phyloP scores from a whole-genome alignment of 352 stramenopile species.

The Pythium utonaiense region DNA sequence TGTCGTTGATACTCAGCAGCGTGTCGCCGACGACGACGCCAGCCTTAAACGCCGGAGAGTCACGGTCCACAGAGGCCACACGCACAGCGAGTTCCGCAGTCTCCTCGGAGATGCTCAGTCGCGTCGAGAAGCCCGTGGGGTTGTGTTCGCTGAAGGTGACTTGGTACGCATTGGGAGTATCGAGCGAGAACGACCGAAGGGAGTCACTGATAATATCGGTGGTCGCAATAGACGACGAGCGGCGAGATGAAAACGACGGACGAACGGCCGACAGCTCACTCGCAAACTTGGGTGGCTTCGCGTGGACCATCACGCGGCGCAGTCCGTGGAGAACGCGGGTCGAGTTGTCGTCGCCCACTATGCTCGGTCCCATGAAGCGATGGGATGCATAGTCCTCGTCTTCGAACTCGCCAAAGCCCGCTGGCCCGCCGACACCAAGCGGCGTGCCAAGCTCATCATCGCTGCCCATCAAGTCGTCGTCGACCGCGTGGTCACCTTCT shows the following conservation, averaged over 20 bases:
- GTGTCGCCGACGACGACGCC: conserved; percentile 57
- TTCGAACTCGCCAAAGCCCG: conserved; percentile 50
- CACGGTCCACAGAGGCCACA: conserved; percentile 48
- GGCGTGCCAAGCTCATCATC: conserved; percentile 57
- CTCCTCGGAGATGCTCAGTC: conserved; percentile 18
- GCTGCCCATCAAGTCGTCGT: conserved; percentile 16
- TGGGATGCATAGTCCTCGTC: conserved; percentile 40
- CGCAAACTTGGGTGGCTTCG: conserved; percentile 62
- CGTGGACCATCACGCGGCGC: conserved; percentile 57
- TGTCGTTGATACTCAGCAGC: conserved; percentile 58
- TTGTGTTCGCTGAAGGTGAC: conserved; percentile 60
- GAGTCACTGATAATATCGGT: not conserved
- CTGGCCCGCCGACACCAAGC: conserved; percentile 37
- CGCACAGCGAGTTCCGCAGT: conserved; percentile 43
- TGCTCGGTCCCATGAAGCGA: conserved; percentile 62
- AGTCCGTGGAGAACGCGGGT: conserved; percentile 48
- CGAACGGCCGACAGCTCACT: conserved; percentile 36
- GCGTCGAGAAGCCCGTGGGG: conserved; percentile 39
- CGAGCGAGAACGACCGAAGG: conserved; percentile 17
- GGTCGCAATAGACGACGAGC: conserved; percentile 10
- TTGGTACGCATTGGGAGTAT: conserved; percentile 42
- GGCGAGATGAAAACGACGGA: conserved; percentile 15
- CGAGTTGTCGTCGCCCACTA: conserved; percentile 33
- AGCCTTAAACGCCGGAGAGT: conserved; percentile 46
- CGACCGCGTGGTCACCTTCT: conserved; percentile 26